Base-by-base conservation (phyloP, 2,329 filamentous ascomycete species). In the Cladosporium sp. region DNA sequence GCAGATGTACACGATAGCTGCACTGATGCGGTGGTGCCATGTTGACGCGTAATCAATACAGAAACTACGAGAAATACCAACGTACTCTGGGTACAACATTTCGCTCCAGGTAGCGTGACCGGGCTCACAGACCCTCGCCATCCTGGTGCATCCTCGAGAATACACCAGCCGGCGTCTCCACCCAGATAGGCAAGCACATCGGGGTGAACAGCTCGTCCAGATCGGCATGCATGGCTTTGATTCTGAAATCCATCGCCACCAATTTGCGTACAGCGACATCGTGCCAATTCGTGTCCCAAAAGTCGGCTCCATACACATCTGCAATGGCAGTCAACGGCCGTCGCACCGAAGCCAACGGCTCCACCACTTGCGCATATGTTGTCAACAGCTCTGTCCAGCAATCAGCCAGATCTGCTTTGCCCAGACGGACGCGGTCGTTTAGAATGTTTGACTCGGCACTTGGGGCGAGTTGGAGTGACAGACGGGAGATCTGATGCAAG, bases 381-480 rank as follows among this genome's bases (percentile, higher is more conserved):
- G 68, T 55, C 50, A 70, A 67, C 29, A 77, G 67, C 59, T 78
- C 76, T 23, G 70, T 68, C 76, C 76, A 76, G 55, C 80, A 76
- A 64, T 82, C 80, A 18, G 69, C 71, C 1, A 79, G 71, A 62
- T 82, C 77, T 0, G 80, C 80, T 66, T 77, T 77, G 2, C 80
- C 78, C 31, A 81, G 72, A 26, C 77, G 70, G 1, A 72, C 70
- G 3, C 75, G 73, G 28, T 78, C 74, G 26, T 75, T 73, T 10
- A 82, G 71, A 2, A 81, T 72, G 12, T 75, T 71, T 26, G 78
- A 80, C 21, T 78, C 74, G 0, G 74, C 71, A 5, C 78, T 76
- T 0, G 81, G 81, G 0, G 80, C 79, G 11, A 83, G 75, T 60
- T 81, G 78, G 10, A 82, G 70, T 3, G 76, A 71, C 1, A 83